Evolutionary conservation across 2,329 filamentous ascomycete genomes (phyloP), one percentile per base, ranked within the genome.

Genomic region (Neoascochyta sp.): DNA sequence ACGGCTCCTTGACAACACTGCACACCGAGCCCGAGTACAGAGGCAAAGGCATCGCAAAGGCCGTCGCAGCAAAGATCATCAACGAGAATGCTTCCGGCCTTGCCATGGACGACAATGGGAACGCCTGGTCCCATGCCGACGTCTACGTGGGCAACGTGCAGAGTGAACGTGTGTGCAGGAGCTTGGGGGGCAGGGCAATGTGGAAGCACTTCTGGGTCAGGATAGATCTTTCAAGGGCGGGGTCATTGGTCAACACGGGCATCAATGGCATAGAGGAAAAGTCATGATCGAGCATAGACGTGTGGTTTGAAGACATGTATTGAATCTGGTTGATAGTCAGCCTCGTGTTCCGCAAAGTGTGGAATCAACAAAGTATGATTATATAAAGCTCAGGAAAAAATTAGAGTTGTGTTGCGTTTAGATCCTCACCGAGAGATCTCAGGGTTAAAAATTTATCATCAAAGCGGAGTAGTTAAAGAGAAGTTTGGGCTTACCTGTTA

Each of bases 401-500:
- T 80, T 80, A 81, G 76, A 81, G 75, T 80, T 41, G 46, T 52
- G 75, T 76, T 78, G 72, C 70, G 68, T 67, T 73, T 70, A 73
- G 47, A 60, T 78, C 75, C 66, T 77, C 76, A 79, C 64, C 35
- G 69, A 59, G 60, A 63, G n/a, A n/a, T n/a, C n/a, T 54, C 70
- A 69, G 76, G 68, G 76, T 80, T 81, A 80, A 81, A 81, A 80
- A 79, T 62, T 41, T 50, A 64, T 80, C 73, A 80, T 81, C 77
- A 73, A 76, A 54, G 65, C 64, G 54, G 13, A 13, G 27, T 15
- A 16, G 11, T 10, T 16, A 18, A 37, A 25, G 37, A 42, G 38
- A 24, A 30, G 16, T 9, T 2, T 37, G 4, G 22, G 57, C 66
- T 56, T 69, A 68, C 66, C 55, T 40, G 27, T 32, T 9, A 20